Evolutionary conservation across 495 filamentous ascomycete species (phyloP), one percentile per base, ranked within the genome.

Genomic region (Annulohypoxylon stygium): DNA sequence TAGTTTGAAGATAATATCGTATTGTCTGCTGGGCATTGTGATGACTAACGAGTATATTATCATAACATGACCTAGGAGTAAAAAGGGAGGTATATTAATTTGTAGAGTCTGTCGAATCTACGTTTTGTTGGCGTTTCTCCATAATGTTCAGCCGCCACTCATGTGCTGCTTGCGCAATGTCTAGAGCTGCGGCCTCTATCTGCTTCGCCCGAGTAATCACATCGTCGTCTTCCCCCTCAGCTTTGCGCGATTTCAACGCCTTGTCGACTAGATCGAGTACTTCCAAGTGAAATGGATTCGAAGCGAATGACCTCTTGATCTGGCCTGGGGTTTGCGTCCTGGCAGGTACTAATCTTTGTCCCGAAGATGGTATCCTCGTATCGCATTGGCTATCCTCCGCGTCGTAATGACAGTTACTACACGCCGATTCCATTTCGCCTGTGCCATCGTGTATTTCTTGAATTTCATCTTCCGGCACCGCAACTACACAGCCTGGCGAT

Each of bases 321-420:
- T 69, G 71, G 16, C 48, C 59, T 25, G 66, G 71, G 1, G 71
- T 74, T 5, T 65, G 71, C 10, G 55, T 54, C 39, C 67, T 70
- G 8, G 57, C 67, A 66, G 61, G 61, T 6, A 30, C 30, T 30
- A 50, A 57, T 11, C 48, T 70, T 18, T 57, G 43, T 18, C 8
- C 36, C 37, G 71, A 26, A 20, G 62, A 63, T 1, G 69, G 14
- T n/a, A 39, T 33, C 23, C 34, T 61, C 8, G 57, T 57, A 11
- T 70, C 50, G 41, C 71, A 74, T 51, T 63, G 65, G 12, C 51
- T 33, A 20, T 8, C 50, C 36, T 48, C 45, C 57, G 50, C 62
- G 4, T 66, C 71, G 36, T 74, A 74, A 0, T 70, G 50, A 30
- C 71, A 74, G 14, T 74, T 74, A 62, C 71, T 74, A 18, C 71